Conservation (phyloP, 163 green algal species). For the Scenedesmus sp. region DNA sequence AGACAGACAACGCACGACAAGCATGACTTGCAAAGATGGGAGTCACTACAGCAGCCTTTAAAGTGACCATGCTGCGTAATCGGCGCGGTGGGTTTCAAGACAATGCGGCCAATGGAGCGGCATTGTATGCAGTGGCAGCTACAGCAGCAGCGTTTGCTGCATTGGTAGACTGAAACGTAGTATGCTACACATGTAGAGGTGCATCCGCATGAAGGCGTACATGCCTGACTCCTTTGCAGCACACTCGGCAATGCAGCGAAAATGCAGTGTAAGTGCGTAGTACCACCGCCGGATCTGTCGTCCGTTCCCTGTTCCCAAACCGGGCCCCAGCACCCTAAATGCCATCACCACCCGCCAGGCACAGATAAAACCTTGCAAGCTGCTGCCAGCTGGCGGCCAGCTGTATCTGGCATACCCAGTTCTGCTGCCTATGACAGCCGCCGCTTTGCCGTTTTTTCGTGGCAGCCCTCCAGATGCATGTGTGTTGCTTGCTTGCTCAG, state of each 20-base stretch:
- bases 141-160: neutral
- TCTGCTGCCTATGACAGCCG: too few species aligned
- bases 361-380: too few species aligned
- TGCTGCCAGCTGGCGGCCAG: too few species aligned
- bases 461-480: neutral
- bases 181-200: neutral
- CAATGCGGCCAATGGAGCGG: neutral
- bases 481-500: neutral
- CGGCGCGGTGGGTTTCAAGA: neutral
- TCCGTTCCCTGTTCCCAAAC: neutral
- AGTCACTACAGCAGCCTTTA: neutral
- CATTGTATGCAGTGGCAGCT: neutral
- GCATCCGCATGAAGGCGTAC: neutral
- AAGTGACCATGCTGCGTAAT: neutral
- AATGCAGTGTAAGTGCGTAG: neutral
- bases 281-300: neutral
- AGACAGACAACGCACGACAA: neutral
- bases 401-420: too few species aligned
- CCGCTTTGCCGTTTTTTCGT: too few species aligned
- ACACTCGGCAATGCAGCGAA: neutral
- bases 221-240: neutral
- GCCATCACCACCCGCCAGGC: too few species aligned
- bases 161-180: neutral
- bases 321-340: neutral
- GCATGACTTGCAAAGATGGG: neutral